Conservation (phyloP, 2,329 filamentous ascomycete genomes). For the Lecanoromycetidae sp. region DNA sequence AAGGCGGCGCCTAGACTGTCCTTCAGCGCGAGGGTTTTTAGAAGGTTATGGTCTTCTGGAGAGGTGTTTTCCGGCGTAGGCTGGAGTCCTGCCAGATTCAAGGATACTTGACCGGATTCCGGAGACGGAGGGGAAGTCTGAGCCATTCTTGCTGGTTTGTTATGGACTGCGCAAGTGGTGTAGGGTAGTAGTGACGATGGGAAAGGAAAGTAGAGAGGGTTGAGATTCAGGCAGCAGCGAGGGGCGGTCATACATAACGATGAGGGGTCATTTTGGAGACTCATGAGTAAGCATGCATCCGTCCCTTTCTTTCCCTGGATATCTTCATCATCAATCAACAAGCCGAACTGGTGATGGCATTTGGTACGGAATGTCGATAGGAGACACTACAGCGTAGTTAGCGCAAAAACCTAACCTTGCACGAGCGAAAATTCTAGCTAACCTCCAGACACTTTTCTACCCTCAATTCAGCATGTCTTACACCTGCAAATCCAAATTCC, state of each 20-base stretch:
- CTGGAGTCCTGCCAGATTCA: neutral
- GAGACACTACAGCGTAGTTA: too few relatives aligned
- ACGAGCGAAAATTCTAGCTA: too few relatives aligned
- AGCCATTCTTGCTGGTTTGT: neutral
- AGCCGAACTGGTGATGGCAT: too few relatives aligned
- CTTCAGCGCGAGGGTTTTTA: neutral
- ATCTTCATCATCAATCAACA: too few relatives aligned
- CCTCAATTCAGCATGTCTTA: neutral
- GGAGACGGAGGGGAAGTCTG: neutral
- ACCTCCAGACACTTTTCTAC: too few relatives aligned
- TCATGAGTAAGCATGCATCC: too few relatives aligned
- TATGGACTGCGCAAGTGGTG: neutral
- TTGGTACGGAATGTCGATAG: too few relatives aligned
- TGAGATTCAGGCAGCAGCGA: too few relatives aligned
- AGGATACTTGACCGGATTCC: neutral
- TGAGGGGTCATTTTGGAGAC: too few relatives aligned
- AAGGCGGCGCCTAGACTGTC: constrained; percentile 1
- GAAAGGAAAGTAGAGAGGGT: neutral
- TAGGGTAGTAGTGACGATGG: neutral
- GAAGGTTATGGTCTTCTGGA: neutral
- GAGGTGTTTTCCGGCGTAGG: neutral
- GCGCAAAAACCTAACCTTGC: too few relatives aligned
- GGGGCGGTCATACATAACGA: too few relatives aligned
- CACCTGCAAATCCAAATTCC: neutral
- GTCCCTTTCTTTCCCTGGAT: too few relatives aligned